These are phyloP conservation scores for Melaleuca alternifolia DNA, from an alignment of 345 rosid species.

Conservation along the genomic window DNA sequence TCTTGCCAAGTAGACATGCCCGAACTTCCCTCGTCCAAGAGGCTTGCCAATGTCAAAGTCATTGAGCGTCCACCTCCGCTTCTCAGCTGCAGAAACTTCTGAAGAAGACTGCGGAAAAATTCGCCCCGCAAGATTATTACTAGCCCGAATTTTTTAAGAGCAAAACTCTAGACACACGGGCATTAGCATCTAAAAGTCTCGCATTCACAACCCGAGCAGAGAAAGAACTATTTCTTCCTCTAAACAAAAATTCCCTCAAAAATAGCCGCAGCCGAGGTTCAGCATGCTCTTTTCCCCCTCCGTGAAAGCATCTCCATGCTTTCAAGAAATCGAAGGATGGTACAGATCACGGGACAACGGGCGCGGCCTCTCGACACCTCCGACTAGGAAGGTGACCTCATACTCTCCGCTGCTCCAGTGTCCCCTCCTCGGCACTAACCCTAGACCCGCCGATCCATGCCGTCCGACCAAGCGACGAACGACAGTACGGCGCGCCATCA, in stretches of 20 bases:
- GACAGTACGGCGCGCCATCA: background rate
- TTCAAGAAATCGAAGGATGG: background rate
- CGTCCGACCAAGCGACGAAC: background rate
- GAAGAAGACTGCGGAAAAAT: constrained; percentile 33
- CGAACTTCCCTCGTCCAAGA: constrained; percentile 91
- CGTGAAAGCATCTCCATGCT: background rate
- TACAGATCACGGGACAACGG: background rate
- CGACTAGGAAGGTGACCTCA: background rate
- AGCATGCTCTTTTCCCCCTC: background rate
- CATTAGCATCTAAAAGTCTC: background rate
- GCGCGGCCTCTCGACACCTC: background rate
- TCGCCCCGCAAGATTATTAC: rapidly evolving
- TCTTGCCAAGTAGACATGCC: constrained; percentile 89
- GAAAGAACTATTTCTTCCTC: background rate
- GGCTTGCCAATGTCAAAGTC: constrained; percentile 96
- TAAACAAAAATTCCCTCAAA: too few species aligned
- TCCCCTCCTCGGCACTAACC: background rate
- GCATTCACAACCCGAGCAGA: background rate
- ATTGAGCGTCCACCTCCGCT: constrained; percentile 65
- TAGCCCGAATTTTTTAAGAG: background rate
- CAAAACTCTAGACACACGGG: background rate
- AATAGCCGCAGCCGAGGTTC: background rate
- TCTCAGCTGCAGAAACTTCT: constrained; percentile 39
- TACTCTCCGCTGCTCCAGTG: background rate
- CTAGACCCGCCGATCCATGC: background rate